Base-by-base conservation (phyloP, 371 early-diverging fungal genomes). In the Rhizopus delemar region DNA sequence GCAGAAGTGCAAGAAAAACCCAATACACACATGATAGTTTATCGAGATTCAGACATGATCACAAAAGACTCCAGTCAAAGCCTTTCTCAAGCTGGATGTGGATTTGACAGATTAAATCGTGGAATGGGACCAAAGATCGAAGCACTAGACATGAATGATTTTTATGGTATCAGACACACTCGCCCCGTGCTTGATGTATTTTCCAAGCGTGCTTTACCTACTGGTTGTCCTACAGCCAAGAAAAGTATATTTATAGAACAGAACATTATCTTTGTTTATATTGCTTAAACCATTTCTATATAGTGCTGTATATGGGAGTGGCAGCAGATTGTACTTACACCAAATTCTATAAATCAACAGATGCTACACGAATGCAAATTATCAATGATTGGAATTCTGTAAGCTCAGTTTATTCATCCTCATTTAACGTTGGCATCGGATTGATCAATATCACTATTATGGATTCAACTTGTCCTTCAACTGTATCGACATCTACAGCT, bases 361-460 rank as follows among this genome's bases (percentile, higher is more conserved):
- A 82, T 16, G 70, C 65, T 15, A 90, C 90, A 12, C 67, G 84
- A 41, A 75, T 71, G 39, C 89, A 90, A 61, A 91, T 93, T 33
- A 83, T 93, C 57, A 84, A 81, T 51, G 80, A 89, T 56, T 91
- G 88, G 83, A 90, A 90, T 69, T 83, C 84, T 16, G 92, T 86
- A 4, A 90, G 92, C 16, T 84, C 80, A 3, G 85, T 93, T 5
- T 98, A 96, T 70, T 90, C 93, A 65, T 71, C 82, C 1, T 84
- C 90, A n/a, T 93, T 98, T 71, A 95, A 96, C 66, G 83, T 98
- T 8, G 83, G 78, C 5, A 75, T 98, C 29, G 97, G 95, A 0
- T 66, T 98, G 48, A 88, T 94, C 56, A 81, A 90, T 53, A 90
- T 96, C 53, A 84, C 90, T 51, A 78, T 95, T 31, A 84, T 86